A percentile compares a stretch with the other conserved stretches of the same genome.
Evolutionary conservation across 208 protist species (phyloP).

Genomic region (Acanthamoeba triangularis): DNA sequence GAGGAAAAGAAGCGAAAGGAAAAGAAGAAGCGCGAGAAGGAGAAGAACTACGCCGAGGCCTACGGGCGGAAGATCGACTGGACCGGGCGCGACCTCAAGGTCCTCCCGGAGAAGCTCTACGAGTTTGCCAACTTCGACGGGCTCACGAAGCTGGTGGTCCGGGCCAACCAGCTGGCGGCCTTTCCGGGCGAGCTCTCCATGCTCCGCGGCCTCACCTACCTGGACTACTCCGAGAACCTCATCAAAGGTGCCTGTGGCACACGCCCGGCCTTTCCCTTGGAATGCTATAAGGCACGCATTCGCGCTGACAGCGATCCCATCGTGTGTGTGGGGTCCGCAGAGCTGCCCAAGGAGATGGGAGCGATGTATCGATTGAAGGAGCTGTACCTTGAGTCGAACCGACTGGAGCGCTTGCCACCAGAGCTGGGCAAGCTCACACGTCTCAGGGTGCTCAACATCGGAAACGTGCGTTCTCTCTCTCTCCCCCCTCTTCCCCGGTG

Average conservation of each 20-base stretch:
- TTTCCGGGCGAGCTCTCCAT: slow-evolving; percentile 45
- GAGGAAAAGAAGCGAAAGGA: not conserved
- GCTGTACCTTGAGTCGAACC: slow-evolving; percentile 26
- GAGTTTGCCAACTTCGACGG: slow-evolving; percentile 35
- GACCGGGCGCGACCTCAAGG: not conserved
- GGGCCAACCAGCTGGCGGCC: not conserved
- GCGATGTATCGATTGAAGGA: slow-evolving; percentile 29
- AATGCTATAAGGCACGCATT: not conserved
- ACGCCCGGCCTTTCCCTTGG: not conserved
- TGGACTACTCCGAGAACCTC: slow-evolving; percentile 39
- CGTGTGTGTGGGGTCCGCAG: not conserved
- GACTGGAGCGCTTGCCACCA: slow-evolving; percentile 1
- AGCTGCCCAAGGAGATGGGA: slow-evolving; percentile 36
- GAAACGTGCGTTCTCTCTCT: not conserved
- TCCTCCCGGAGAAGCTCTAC: slow-evolving; percentile 36
- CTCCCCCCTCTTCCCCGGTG: not conserved
- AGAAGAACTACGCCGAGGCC: not conserved
- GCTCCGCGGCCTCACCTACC: slow-evolving; percentile 23
- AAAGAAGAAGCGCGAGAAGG: slow-evolving; percentile 10
- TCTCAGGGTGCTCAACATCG: not conserved
- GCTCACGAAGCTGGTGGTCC: slow-evolving; percentile 16
- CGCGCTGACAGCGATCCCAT: not conserved
- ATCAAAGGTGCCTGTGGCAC: not conserved
- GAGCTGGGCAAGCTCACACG: slow-evolving; percentile 33
- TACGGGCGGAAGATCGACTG: slow-evolving; percentile 34